A percentile compares a stretch with the other conserved stretches of the same genome.
phyloP scores from a whole-genome alignment of 2,329 filamentous ascomycete species.

The Aspergillus bombycis region DNA sequence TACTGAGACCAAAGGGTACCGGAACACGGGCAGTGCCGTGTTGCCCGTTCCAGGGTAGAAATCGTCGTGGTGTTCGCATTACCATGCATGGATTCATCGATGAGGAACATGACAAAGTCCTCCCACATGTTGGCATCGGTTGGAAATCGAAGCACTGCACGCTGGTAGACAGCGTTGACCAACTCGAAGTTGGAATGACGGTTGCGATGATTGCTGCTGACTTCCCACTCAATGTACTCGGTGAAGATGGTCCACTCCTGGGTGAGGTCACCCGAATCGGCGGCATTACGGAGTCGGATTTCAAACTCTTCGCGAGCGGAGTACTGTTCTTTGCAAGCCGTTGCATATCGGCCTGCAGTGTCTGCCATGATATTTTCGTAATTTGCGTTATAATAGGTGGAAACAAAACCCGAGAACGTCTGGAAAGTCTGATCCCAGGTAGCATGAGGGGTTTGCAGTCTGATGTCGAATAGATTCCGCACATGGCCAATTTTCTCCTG shows the following conservation, averaged over 20 bases:
- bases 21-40: slow-evolving; percentile 90
- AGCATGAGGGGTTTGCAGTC: slow-evolving; percentile 61
- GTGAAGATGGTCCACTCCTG: slow-evolving; percentile 57
- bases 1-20: slow-evolving; percentile 89
- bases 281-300: slow-evolving; percentile 54
- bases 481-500: slow-evolving; percentile 54
- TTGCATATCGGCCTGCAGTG: slow-evolving; percentile 48
- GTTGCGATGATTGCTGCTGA: slow-evolving; percentile 62
- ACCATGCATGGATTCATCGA: slow-evolving; percentile 54
- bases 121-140: slow-evolving; percentile 78
- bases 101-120: slow-evolving; percentile 77
- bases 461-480: slow-evolving; percentile 55
- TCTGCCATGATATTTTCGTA: slow-evolving; percentile 64
- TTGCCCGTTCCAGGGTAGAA: slow-evolving; percentile 76
- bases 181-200: slow-evolving; percentile 57
- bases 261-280: slow-evolving; percentile 55
- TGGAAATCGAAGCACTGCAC: slow-evolving; percentile 74
- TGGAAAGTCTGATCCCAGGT: slow-evolving; percentile 64
- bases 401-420: slow-evolving; percentile 62
- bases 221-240: slow-evolving; percentile 87
- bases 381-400: slow-evolving; percentile 55
- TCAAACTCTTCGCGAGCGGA: slow-evolving; percentile 59
- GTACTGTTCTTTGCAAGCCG: slow-evolving; percentile 54
- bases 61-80: slow-evolving; percentile 57
- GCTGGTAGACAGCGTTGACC: slow-evolving; percentile 70